A percentile compares a stretch with the other conserved stretches of the same genome.
phyloP scores from a whole-genome alignment of 2,329 filamentous ascomycete genomes.

The Fusarium sp. region DNA sequence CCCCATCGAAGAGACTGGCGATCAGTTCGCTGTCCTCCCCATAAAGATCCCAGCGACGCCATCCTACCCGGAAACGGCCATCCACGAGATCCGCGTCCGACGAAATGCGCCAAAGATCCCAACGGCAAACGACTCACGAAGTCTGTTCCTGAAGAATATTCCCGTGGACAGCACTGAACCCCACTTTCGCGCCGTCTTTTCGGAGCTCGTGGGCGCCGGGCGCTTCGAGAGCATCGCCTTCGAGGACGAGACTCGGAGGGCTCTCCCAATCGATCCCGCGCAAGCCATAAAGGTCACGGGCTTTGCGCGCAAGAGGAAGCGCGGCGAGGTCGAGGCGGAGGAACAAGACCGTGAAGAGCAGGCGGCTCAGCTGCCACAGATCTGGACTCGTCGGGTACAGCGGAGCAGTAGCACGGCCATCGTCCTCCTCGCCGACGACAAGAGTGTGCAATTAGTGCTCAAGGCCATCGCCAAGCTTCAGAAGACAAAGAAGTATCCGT shows the following conservation, averaged over 20 bases:
- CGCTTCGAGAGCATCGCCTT: conserved; percentile 84
- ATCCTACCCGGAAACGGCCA: conserved; percentile 69
- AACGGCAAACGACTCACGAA: conserved; percentile 77
- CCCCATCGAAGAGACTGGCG: conserved; percentile 41
- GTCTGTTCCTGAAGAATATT: conserved; percentile 90
- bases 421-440: conserved; percentile 84
- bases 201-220: conserved; percentile 77
- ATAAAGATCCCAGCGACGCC: conserved; percentile 72
- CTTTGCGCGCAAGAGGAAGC: conserved; percentile 54
- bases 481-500: conserved; percentile 69
- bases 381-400: conserved; percentile 78
- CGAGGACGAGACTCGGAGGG: conserved; percentile 66
- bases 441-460: conserved; percentile 79
- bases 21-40: conserved; percentile 76
- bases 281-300: conserved; percentile 55
- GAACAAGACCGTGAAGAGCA: conserved; percentile 66
- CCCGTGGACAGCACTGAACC: conserved; percentile 84
- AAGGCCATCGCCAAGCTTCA: conserved; percentile 76
- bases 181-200: conserved; percentile 81
- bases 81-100: conserved; percentile 89
- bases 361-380: conserved; percentile 71
- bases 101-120: conserved; percentile 83
- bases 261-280: conserved; percentile 58
- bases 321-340: conserved; percentile 64
- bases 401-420: conserved; percentile 82